phyloP scores from a whole-genome alignment of 2,329 filamentous ascomycete species.

The Calcarisporium arbuscula region DNA sequence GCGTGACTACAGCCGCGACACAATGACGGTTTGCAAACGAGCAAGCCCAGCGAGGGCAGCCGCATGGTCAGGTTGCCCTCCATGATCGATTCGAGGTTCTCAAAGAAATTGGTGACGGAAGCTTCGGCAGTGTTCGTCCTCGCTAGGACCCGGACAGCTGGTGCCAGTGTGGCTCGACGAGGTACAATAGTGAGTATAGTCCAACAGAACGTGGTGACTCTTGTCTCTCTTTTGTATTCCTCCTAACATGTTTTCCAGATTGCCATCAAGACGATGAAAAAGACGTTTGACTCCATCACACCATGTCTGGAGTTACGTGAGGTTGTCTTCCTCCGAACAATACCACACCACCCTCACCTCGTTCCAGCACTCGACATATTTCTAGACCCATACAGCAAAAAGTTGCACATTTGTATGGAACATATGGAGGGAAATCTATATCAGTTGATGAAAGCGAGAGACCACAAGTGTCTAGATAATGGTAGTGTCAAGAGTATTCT shows the following conservation, averaged over 20 bases:
- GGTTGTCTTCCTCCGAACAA: slow-evolving; percentile 88
- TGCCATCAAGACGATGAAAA: slow-evolving; percentile 99
- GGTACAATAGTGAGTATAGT: slow-evolving; percentile 75
- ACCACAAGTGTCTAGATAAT: slow-evolving; percentile 88
- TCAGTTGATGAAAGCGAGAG: slow-evolving; percentile 96
- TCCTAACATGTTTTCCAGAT: slow-evolving; percentile 51
- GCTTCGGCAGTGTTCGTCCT: slow-evolving; percentile 94
- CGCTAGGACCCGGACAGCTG: slow-evolving; percentile 84
- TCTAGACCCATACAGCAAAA: slow-evolving; percentile 90
- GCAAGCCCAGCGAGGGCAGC: slow-evolving; percentile 60
- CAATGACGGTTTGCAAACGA: slow-evolving; percentile 76
- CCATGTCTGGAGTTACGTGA: slow-evolving; percentile 91
- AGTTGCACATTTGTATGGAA: slow-evolving; percentile 97
- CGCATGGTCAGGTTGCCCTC: slow-evolving; percentile 57
- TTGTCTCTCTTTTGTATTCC: background rate
- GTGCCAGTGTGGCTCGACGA: slow-evolving; percentile 78
- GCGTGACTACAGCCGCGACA: slow-evolving; percentile 21
- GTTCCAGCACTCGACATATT: slow-evolving; percentile 99
- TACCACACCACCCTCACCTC: slow-evolving; percentile 82
- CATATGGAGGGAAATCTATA: slow-evolving; percentile 99
- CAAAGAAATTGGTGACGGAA: slow-evolving; percentile 98
- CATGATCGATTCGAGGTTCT: slow-evolving; percentile 95
- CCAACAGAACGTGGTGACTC: background rate
- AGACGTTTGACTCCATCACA: slow-evolving; percentile 88
- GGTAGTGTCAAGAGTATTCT: slow-evolving; percentile 95